Percentiles rank a stretch among this genome's conserved stretches.
These are phyloP conservation scores for Ceratobasidium sp. DNA, from an alignment of 1,284 basidiomycete species.

Conservation along the genomic window DNA sequence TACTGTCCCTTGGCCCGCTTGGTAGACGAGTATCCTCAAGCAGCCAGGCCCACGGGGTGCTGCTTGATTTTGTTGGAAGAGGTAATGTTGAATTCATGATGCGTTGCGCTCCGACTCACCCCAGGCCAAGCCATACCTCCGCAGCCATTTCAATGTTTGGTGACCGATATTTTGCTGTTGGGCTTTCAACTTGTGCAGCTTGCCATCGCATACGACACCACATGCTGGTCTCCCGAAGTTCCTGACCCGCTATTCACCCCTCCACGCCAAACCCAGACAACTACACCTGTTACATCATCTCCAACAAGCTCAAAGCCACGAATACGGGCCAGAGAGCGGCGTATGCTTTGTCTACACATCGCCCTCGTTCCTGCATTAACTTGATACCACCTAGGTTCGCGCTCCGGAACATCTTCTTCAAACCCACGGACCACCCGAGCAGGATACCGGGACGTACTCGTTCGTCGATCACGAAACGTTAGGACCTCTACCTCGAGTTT, in stretches of 20 bases:
- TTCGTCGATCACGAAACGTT: conserved; percentile 15
- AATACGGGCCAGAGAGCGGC: conserved; percentile 10
- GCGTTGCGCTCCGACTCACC: neutral
- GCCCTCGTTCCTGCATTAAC: neutral
- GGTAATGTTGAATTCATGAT: neutral
- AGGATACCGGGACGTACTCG: conserved; percentile 25
- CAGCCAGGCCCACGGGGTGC: conserved; percentile 17
- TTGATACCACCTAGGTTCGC: neutral
- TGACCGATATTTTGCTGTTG: conserved; percentile 21
- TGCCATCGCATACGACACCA: conserved; percentile 35
- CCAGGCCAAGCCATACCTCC: neutral
- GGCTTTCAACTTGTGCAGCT: conserved; percentile 31
- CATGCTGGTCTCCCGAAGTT: conserved; percentile 24
- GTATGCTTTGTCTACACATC: conserved; percentile 1
- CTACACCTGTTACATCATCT: neutral
- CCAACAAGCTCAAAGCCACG: neutral
- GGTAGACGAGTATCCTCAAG: neutral
- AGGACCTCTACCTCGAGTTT: conserved; percentile 15
- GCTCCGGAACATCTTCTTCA: neutral
- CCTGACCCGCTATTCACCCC: conserved; percentile 33
- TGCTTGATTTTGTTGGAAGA: conserved; percentile 39
- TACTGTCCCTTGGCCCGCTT: conserved; percentile 11
- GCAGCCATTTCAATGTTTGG: neutral
- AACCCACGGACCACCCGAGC: conserved; percentile 18
- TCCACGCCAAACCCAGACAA: neutral